Percentiles rank a stretch among this genome's conserved stretches.
These are phyloP conservation scores for Cicer pinnatifidum DNA, from an alignment of 306 rosid genomes.

Conservation along the genomic window DNA sequence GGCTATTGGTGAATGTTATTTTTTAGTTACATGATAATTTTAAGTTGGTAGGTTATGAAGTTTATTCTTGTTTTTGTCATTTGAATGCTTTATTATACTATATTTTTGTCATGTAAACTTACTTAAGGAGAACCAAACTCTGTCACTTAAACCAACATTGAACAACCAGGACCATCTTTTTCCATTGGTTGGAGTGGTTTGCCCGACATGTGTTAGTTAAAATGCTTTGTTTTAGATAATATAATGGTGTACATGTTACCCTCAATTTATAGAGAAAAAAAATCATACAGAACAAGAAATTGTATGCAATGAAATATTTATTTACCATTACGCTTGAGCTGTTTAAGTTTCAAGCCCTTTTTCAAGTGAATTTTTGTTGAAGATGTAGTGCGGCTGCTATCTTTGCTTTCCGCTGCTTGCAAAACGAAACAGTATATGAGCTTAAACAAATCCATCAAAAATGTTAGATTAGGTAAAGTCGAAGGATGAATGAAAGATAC, in stretches of 20 bases:
- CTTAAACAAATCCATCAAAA: not conserved
- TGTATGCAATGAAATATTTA: not conserved
- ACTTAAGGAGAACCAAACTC: not conserved
- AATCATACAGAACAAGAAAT: conserved; percentile 2
- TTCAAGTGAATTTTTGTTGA: conserved; percentile 56
- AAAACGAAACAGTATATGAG: conserved; percentile 36
- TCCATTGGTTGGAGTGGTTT: not conserved
- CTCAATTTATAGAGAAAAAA: not conserved
- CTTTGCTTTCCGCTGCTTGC: conserved; percentile 46
- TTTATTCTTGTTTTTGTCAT: no score
- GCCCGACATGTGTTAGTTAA: not conserved
- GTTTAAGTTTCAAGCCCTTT: conserved; percentile 63
- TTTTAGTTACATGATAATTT: no score
- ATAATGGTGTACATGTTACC: not conserved
- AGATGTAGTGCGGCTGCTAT: conserved; percentile 19
- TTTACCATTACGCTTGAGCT: conserved; percentile 63
- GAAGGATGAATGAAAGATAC: conserved; percentile 41
- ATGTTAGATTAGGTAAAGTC: no score
- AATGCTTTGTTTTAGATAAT: not conserved
- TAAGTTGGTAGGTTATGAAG: no score
- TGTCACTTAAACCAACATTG: not conserved
- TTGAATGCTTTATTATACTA: no score
- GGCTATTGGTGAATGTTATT: not conserved
- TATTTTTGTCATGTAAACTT: not conserved
- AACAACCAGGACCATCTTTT: not conserved